Evolutionary conservation across 2,329 filamentous ascomycete species (phyloP).

Genomic region (Diplodia sapinea): DNA sequence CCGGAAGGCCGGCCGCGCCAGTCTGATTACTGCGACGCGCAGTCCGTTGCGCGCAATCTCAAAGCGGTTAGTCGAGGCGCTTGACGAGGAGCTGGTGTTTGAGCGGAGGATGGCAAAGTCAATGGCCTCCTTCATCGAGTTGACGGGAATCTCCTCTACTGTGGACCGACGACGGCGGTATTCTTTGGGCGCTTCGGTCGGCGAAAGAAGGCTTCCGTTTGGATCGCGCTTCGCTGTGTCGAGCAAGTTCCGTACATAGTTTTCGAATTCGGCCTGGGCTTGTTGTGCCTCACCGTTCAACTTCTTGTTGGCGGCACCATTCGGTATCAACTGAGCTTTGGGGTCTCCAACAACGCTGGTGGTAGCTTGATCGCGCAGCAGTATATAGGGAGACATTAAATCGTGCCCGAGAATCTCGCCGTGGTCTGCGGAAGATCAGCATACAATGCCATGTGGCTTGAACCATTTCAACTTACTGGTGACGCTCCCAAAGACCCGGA

Average conservation of each 20-base stretch:
- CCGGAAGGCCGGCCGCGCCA: conserved; percentile 86
- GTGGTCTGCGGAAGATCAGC: conserved; percentile 56
- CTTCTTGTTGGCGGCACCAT: conserved; percentile 34
- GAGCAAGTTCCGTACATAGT: conserved; percentile 56
- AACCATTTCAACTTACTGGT: conserved; percentile 61
- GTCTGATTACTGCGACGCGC: conserved; percentile 86
- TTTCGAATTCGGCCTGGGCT: conserved; percentile 46
- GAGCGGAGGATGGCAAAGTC: conserved; percentile 83
- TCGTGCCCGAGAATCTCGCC: conserved; percentile 93
- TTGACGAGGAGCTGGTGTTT: conserved; percentile 59
- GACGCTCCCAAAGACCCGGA: conserved; percentile 90
- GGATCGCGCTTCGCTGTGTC: conserved; percentile 41
- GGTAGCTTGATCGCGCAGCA: conserved; percentile 81
- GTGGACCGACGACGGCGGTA: conserved; percentile 55
- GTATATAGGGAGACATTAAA: conserved; percentile 89
- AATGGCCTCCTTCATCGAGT: conserved; percentile 81
- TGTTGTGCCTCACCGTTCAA: conserved; percentile 31
- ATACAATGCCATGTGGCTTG: conserved; percentile 11
- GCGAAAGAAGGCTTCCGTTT: conserved; percentile 68
- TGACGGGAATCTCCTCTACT: conserved; percentile 54
- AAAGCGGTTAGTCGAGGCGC: conserved; percentile 87
- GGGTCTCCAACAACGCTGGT: conserved; percentile 50
- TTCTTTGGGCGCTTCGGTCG: conserved; percentile 63
- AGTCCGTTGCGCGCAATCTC: conserved; percentile 93
- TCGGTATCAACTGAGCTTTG: conserved; percentile 35